A percentile compares a stretch with the other conserved stretches of the same genome.
Evolutionary conservation across 495 filamentous ascomycete species (phyloP).

Genomic region (Trichocladium uniseriatum): DNA sequence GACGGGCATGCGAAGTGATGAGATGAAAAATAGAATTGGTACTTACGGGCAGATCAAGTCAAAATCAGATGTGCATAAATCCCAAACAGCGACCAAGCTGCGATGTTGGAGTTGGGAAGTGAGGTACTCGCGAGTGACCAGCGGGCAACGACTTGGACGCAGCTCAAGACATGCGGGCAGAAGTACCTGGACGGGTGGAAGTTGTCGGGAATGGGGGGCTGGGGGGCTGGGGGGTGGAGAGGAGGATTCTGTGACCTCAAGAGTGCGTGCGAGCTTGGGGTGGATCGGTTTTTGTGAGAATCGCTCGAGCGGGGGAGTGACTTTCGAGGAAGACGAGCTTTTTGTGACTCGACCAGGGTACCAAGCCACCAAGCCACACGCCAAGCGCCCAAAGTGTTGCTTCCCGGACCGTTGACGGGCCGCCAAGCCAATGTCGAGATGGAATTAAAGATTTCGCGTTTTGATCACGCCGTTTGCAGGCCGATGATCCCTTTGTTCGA

Average conservation of each 20-base stretch:
- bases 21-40: slow-evolving; percentile 5
- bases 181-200: slow-evolving; percentile 22
- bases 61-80: slow-evolving; percentile 17
- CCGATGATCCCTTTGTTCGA: too few relatives aligned
- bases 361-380: not conserved
- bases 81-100: slow-evolving; percentile 12
- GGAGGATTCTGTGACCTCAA: slow-evolving; percentile 16
- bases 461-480: too few relatives aligned
- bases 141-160: slow-evolving; percentile 18
- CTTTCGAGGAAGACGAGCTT: not conserved
- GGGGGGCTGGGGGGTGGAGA: slow-evolving; percentile 15
- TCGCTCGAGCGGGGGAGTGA: slow-evolving; percentile 10
- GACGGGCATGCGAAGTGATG: not conserved
- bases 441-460: not conserved
- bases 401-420: not conserved
- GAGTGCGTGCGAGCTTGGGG: slow-evolving; percentile 11
- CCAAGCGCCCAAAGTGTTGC: not conserved
- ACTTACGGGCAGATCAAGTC: slow-evolving; percentile 20
- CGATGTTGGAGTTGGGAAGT: slow-evolving; percentile 10
- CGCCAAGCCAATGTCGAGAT: not conserved
- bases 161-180: slow-evolving; percentile 17
- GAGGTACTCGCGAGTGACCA: slow-evolving; percentile 23
- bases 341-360: not conserved
- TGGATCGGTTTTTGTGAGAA: slow-evolving; percentile 20
- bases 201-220: slow-evolving; percentile 14